Evolutionary conservation across 148 eudicot species (phyloP).

Genomic region (Suaeda aralocaspica): DNA sequence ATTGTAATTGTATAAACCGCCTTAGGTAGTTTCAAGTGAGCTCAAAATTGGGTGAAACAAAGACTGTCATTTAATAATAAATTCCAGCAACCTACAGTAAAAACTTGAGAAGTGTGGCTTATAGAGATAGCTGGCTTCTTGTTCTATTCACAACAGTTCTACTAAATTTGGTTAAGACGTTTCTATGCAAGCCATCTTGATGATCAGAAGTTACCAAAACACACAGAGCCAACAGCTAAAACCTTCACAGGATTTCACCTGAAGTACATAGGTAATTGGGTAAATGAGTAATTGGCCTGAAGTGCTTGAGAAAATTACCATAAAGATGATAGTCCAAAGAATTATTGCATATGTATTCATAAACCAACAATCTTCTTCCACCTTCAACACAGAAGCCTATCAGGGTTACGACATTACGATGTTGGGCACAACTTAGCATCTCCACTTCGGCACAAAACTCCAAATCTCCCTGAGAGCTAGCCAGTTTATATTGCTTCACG

Average conservation of each 20-base stretch:
- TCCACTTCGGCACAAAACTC: constrained; percentile 90
- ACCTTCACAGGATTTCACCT: no score
- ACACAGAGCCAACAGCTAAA: background rate
- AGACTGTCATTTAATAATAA: background rate
- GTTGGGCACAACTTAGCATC: constrained; percentile 88
- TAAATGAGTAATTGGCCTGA: background rate
- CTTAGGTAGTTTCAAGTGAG: background rate
- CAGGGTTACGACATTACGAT: constrained; percentile 84
- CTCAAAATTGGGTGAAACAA: background rate
- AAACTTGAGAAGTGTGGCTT: background rate
- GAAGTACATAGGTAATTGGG: no score
- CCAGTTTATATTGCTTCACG: constrained; percentile 74
- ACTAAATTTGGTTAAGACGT: background rate
- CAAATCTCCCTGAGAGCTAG: constrained; percentile 79
- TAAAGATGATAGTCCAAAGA: constrained; percentile 84
- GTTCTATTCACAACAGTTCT: background rate
- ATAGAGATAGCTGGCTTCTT: background rate
- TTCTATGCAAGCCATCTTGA: background rate
- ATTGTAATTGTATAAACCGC: background rate
- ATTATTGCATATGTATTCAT: constrained; percentile 80
- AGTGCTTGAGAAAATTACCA: constrained; percentile 36
- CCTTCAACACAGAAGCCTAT: constrained; percentile 81
- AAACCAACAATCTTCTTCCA: constrained; percentile 63
- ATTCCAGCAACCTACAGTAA: background rate
- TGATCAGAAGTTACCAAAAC: background rate